Percentiles rank a stretch among this genome's conserved stretches.
These are phyloP conservation scores for Pseudovirgaria hyperparasitica DNA, from an alignment of 2,329 filamentous ascomycete genomes.

Conservation along the genomic window DNA sequence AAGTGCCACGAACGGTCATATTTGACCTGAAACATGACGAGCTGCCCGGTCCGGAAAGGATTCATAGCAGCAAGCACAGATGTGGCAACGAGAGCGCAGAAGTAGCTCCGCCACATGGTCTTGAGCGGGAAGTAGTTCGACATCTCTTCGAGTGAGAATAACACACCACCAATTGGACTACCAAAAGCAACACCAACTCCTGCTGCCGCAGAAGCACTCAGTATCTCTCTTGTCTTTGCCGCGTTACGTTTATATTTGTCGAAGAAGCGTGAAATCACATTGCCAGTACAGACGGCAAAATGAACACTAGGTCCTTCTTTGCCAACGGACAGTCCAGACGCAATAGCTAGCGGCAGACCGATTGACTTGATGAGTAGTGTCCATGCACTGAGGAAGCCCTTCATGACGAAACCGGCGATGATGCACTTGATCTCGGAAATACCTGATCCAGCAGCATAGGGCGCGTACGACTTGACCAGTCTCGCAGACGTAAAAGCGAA, in stretches of 20 bases:
- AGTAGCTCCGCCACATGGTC: constrained; percentile 96
- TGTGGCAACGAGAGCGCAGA: constrained; percentile 90
- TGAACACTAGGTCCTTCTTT: constrained; percentile 99
- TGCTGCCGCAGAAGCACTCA: constrained; percentile 87
- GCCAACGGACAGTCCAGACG: constrained; percentile 83
- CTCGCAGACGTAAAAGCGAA: constrained; percentile 75
- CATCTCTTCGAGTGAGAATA: constrained; percentile 98
- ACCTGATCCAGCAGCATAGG: constrained; percentile 89
- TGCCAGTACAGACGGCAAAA: constrained; percentile 94
- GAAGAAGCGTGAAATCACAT: constrained; percentile 88
- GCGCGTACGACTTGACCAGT: constrained; percentile 82
- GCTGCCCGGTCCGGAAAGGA: constrained; percentile 87
- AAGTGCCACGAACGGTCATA: constrained; percentile 98
- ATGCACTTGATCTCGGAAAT: constrained; percentile 99
- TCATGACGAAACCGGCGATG: constrained; percentile 98
- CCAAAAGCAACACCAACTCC: constrained; percentile 95
- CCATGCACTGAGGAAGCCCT: constrained; percentile 86
- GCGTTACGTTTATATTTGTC: constrained; percentile 85
- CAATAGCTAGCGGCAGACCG: constrained; percentile 80
- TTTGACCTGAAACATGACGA: constrained; percentile 97
- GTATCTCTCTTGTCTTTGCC: constrained; percentile 85
- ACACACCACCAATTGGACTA: constrained; percentile 88
- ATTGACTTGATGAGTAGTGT: constrained; percentile 92
- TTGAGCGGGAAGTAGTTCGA: constrained; percentile 92
- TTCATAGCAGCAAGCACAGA: constrained; percentile 92